Evolutionary conservation across 179 eudicot genomes (phyloP).

Genomic region (Vitellaria paradoxa): DNA sequence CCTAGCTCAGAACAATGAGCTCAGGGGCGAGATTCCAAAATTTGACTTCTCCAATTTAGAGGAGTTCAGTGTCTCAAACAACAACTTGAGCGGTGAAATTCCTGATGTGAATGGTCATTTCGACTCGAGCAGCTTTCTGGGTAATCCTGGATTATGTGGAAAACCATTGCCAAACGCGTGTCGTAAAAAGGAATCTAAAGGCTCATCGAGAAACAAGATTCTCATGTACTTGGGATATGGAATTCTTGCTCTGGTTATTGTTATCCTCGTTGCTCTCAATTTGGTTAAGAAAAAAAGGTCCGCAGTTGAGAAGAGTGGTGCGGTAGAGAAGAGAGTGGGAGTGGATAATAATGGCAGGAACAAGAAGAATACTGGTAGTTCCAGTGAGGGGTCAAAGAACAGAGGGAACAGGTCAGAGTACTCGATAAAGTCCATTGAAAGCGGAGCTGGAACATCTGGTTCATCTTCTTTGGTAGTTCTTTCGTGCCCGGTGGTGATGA

Average conservation of each 20-base stretch:
- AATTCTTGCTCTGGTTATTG: conserved; percentile 17
- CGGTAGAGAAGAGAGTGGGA: neutral
- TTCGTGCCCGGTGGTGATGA: conserved; percentile 31
- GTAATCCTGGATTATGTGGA: conserved; percentile 50
- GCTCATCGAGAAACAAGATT: neutral
- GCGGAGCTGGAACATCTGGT: neutral
- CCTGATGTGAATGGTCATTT: conserved; percentile 32
- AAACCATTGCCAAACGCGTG: conserved; percentile 30
- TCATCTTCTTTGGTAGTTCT: conserved; percentile 34
- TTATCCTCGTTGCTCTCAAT: conserved; percentile 14
- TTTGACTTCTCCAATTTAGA: conserved; percentile 32
- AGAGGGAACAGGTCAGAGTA: conserved; percentile 28
- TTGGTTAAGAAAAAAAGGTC: conserved; percentile 17
- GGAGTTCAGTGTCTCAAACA: conserved; percentile 44
- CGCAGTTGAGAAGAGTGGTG: neutral
- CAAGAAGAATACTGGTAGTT: neutral
- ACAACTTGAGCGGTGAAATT: conserved; percentile 38
- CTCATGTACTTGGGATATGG: conserved; percentile 27
- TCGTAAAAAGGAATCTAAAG: conserved; percentile 17
- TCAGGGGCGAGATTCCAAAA: conserved; percentile 34
- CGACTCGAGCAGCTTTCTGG: conserved; percentile 28
- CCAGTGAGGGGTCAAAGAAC: neutral
- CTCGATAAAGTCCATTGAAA: conserved; percentile 22
- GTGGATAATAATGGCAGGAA: neutral
- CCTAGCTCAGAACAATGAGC: conserved; percentile 33